Evolutionary conservation across 164 flowering plant species (phyloP).

Genomic region (Chimonanthus salicifolius): DNA sequence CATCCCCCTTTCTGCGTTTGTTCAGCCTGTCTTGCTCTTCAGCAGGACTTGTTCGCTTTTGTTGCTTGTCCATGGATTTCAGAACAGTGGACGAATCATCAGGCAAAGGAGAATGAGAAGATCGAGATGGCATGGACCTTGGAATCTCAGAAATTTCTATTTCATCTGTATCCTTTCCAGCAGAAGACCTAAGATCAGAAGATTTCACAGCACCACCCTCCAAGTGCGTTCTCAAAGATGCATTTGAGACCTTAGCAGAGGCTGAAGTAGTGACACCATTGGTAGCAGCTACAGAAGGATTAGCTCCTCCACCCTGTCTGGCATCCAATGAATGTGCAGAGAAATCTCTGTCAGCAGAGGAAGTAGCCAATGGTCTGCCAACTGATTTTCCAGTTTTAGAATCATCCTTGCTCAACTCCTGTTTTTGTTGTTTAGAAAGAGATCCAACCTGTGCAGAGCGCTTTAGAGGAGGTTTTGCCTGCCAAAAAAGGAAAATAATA

Average conservation of each 20-base stretch:
- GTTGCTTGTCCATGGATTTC: conserved; percentile 60
- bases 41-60: conserved; percentile 64
- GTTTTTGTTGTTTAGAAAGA: conserved; percentile 43
- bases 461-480: conserved; percentile 47
- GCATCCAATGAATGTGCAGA: conserved; percentile 35
- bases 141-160: conserved; percentile 39
- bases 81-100: conserved; percentile 39
- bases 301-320: conserved; percentile 34
- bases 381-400: conserved; percentile 50
- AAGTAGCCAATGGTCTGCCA: conserved; percentile 28
- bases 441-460: conserved; percentile 47
- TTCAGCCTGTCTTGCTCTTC: conserved; percentile 65
- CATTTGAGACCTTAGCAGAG: conserved; percentile 30
- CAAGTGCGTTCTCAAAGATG: conserved; percentile 31
- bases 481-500: conserved; percentile 13
- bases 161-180: conserved; percentile 40
- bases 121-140: conserved; percentile 41
- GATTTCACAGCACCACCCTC: conserved; percentile 43
- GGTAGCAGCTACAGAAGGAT: conserved; percentile 26
- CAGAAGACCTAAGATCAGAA: conserved; percentile 33
- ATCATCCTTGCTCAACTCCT: conserved; percentile 65
- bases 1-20: conserved; percentile 82
- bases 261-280: conserved; percentile 40
- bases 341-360: conserved; percentile 39
- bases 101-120: conserved; percentile 57